Conservation (phyloP, 306 rosid species). For the Casuarina cunninghamiana region DNA sequence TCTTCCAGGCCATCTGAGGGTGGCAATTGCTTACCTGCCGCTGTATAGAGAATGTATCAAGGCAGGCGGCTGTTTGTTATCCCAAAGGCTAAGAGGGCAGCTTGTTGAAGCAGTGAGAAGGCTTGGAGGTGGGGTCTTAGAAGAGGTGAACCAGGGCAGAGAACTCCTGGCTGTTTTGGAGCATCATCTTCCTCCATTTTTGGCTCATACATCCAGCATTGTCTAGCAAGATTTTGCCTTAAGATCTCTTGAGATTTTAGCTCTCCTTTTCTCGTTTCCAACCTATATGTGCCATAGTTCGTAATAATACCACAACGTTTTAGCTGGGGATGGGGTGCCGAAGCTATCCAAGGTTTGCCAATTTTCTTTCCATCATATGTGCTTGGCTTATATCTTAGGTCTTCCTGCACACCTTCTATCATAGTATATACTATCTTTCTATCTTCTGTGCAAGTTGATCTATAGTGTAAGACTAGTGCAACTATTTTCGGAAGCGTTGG, state of each 20-base stretch:
- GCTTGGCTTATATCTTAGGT: conserved; percentile 14
- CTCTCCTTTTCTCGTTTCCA: neutral
- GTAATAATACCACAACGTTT: neutral
- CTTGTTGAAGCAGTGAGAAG: conserved; percentile 75
- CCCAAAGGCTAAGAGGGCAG: conserved; percentile 79
- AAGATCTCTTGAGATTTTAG: conserved; percentile 1
- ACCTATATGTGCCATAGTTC: conserved; percentile 17
- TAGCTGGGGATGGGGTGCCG: conserved; percentile 19
- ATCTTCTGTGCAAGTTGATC: conserved; percentile 11
- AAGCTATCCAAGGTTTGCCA: conserved; percentile 25
- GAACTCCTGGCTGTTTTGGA: conserved; percentile 73
- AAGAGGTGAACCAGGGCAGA: conserved; percentile 54
- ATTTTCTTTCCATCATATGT: conserved; percentile 17
- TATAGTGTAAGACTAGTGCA: neutral
- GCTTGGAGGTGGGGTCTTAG: conserved; percentile 59
- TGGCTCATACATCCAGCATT: conserved; percentile 36
- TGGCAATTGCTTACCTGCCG: conserved; percentile 79
- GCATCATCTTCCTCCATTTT: conserved; percentile 80
- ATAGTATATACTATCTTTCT: neutral
- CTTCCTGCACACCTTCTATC: conserved; percentile 2
- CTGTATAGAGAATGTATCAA: conserved; percentile 76
- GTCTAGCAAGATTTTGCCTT: conserved; percentile 30
- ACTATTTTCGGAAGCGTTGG: conserved; percentile 4
- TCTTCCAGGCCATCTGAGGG: conserved; percentile 66
- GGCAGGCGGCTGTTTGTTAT: conserved; percentile 67